Percentiles rank a stretch among this genome's conserved stretches.
phyloP scores from a whole-genome alignment of 2,329 filamentous ascomycete genomes.

The Fusarium oxysporum region DNA sequence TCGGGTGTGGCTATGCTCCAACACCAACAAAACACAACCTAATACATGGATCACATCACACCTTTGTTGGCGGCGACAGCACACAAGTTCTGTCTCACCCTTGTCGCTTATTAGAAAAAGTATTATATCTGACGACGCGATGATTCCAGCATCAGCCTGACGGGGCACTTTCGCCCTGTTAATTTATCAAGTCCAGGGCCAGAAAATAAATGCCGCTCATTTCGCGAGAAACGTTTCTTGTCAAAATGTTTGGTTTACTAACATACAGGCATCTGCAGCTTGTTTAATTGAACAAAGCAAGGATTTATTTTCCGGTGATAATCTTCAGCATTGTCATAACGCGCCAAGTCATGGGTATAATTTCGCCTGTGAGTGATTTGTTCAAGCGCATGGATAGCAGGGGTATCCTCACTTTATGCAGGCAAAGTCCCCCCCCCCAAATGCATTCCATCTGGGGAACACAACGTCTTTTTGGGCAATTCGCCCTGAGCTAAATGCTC shows the following conservation, averaged over 20 bases:
- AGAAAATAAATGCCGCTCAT: neutral
- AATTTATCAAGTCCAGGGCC: neutral
- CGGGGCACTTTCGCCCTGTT: neutral
- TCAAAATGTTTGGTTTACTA: neutral
- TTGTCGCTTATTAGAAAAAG: neutral
- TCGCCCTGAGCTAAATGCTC: slow-evolving; percentile 18
- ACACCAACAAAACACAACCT: neutral
- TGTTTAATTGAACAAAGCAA: slow-evolving; percentile 5
- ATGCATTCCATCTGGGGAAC: slow-evolving; percentile 6
- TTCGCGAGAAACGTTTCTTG: neutral
- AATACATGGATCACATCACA: neutral
- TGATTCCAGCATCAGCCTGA: neutral
- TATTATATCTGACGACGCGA: neutral
- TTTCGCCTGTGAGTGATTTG: slow-evolving; percentile 14
- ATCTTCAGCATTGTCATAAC: neutral
- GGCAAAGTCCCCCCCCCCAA: neutral
- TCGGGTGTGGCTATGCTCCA: neutral
- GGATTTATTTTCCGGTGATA: slow-evolving; percentile 2
- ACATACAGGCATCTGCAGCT: neutral
- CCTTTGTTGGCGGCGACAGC: neutral
- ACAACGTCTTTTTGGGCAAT: slow-evolving; percentile 2
- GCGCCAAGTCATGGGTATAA: slow-evolving; percentile 5
- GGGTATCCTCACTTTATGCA: slow-evolving; percentile 28
- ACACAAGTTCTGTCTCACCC: neutral
- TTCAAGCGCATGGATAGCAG: slow-evolving; percentile 13